Percentiles rank a stretch among this genome's conserved stretches.
phyloP scores from a whole-genome alignment of 257 asterid genomes.

The Orobanche coerulescens region DNA sequence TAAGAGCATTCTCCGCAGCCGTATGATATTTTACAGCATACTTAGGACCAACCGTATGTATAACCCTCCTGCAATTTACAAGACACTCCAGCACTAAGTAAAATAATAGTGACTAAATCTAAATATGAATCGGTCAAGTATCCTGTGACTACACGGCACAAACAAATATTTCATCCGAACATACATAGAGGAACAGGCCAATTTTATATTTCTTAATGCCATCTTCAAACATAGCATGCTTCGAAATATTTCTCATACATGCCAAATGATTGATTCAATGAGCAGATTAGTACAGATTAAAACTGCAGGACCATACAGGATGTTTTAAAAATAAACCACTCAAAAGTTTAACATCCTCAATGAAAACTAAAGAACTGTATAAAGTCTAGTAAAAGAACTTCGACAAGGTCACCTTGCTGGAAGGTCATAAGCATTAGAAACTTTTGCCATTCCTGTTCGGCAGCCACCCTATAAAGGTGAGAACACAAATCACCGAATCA shows the following conservation, averaged over 20 bases:
- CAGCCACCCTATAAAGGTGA: constrained; percentile 75
- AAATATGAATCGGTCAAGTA: background rate
- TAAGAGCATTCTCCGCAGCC: constrained; percentile 97
- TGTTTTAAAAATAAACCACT: background rate
- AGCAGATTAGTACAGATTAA: background rate
- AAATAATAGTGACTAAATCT: background rate
- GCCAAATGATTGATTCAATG: too few relatives aligned
- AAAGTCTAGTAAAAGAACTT: background rate
- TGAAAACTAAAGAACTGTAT: constrained; percentile 4
- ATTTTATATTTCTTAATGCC: background rate
- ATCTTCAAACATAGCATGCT: too few relatives aligned
- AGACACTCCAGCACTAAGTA: constrained; percentile 7
- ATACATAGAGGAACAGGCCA: background rate
- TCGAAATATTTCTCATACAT: too few relatives aligned
- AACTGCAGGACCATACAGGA: constrained; percentile 4
- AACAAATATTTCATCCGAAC: background rate
- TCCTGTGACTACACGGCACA: too few relatives aligned
- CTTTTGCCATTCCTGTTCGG: constrained; percentile 98
- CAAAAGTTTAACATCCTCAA: background rate
- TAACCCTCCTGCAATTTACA: constrained; percentile 71
- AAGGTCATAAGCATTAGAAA: constrained; percentile 71
- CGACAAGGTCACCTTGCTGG: constrained; percentile 68
- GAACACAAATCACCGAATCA: constrained; percentile 23
- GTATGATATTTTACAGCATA: constrained; percentile 95
- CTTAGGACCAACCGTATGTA: constrained; percentile 98